Evolutionary conservation across 140 eudicot genomes (phyloP).

Genomic region (Flaveria floridana): DNA sequence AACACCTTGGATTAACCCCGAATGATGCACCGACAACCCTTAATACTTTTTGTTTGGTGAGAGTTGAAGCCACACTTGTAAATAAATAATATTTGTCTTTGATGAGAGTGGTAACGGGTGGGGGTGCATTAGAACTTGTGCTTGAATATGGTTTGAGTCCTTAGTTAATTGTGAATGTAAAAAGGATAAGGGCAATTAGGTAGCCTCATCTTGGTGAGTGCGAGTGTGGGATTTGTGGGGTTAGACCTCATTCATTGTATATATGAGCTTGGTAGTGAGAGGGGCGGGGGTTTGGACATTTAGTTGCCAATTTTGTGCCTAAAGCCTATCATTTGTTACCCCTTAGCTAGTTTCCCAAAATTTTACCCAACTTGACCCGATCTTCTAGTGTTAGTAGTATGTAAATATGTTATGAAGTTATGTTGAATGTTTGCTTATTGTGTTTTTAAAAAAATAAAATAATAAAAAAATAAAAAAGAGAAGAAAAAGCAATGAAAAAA

Average conservation of each 20-base stretch:
- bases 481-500: no score
- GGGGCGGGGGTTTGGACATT: neutral
- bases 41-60: neutral
- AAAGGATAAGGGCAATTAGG: conserved; percentile 5
- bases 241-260: no score
- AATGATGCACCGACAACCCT: neutral
- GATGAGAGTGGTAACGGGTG: no score
- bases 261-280: no score
- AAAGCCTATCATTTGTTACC: neutral
- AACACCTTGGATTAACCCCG: neutral
- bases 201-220: neutral
- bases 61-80: neutral
- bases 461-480: no score
- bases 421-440: no score
- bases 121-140: no score
- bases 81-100: no score
- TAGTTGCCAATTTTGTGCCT: neutral
- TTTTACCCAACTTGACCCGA: neutral
- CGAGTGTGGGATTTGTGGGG: neutral
- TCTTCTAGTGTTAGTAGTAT: neutral
- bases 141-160: neutral
- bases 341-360: neutral
- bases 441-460: neutral
- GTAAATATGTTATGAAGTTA: neutral
- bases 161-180: neutral